Conservation (phyloP, 768 basidiomycete species). For the Lyophyllum semitale region DNA sequence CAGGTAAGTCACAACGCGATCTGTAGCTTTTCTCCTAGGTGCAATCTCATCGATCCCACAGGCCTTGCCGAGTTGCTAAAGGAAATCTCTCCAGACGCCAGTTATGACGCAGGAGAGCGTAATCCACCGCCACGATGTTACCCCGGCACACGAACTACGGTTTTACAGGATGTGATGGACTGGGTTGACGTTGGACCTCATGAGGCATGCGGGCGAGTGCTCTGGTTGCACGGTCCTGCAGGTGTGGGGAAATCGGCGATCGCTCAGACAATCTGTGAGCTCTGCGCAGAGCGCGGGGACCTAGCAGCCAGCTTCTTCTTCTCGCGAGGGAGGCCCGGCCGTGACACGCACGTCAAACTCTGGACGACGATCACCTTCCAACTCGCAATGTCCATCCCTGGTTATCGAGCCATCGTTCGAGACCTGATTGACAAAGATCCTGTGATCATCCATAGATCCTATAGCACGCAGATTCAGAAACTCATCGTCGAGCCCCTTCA, state of each 20-base stretch:
- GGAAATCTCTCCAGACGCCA: background rate
- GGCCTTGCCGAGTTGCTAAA: background rate
- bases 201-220: background rate
- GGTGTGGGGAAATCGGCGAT: no score
- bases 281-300: conserved; percentile 26
- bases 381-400: conserved; percentile 14
- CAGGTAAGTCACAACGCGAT: background rate
- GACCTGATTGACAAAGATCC: background rate
- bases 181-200: background rate
- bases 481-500: background rate
- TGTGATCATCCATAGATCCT: background rate
- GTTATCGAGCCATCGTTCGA: background rate
- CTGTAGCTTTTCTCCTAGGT: background rate
- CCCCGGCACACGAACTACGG: background rate
- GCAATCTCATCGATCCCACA: background rate
- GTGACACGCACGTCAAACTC: conserved; percentile 23
- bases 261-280: conserved; percentile 24
- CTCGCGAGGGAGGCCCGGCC: conserved; percentile 25
- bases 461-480: background rate
- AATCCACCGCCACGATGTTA: conserved; percentile 1
- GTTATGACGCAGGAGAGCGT: conserved; percentile 1
- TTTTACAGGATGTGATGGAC: background rate
- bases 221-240: no score
- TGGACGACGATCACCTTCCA: conserved; percentile 31
- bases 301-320: no score